phyloP scores from a whole-genome alignment of 2,329 filamentous ascomycete species.

The Emmonsiellopsis sp. region DNA sequence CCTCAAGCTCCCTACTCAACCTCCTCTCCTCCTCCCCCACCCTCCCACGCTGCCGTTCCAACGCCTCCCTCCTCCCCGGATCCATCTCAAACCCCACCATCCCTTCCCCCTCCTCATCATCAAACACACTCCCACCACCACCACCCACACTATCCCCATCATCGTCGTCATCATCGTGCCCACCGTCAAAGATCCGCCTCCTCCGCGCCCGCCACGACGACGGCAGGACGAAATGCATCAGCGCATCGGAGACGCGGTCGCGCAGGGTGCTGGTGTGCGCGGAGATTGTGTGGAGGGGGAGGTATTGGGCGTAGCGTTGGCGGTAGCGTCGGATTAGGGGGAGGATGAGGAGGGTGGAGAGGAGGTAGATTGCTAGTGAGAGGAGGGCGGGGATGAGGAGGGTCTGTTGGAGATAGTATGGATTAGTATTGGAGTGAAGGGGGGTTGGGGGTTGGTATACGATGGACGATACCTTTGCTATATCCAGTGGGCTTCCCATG shows the following conservation, averaged over 20 bases:
- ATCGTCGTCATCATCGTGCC: slow-evolving; percentile 43
- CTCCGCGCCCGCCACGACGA: slow-evolving; percentile 30
- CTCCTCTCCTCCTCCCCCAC: slow-evolving; percentile 41
- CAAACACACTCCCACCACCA: slow-evolving; percentile 40
- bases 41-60: slow-evolving; percentile 38
- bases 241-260: slow-evolving; percentile 31
- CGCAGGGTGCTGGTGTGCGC: slow-evolving; percentile 48
- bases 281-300: slow-evolving; percentile 52
- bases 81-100: slow-evolving; percentile 48
- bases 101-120: slow-evolving; percentile 57
- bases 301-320: slow-evolving; percentile 63
- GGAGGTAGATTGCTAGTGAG: slow-evolving; percentile 59
- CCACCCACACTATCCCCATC: neutral
- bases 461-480: slow-evolving; percentile 5
- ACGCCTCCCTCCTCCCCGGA: slow-evolving; percentile 33
- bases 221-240: slow-evolving; percentile 37
- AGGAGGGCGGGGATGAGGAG: slow-evolving; percentile 62
- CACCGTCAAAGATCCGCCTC: slow-evolving; percentile 32
- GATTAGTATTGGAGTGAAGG: neutral
- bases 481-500: slow-evolving; percentile 7
- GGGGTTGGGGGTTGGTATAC: neutral
- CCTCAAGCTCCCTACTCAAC: slow-evolving; percentile 70
- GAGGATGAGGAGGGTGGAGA: slow-evolving; percentile 55
- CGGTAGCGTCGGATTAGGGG: slow-evolving; percentile 63
- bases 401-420: slow-evolving; percentile 42